A percentile compares a stretch with the other conserved stretches of the same genome.
These are phyloP conservation scores for Pseudonitzschia multiseries DNA, from an alignment of 108 stramenopile species.

Conservation along the genomic window DNA sequence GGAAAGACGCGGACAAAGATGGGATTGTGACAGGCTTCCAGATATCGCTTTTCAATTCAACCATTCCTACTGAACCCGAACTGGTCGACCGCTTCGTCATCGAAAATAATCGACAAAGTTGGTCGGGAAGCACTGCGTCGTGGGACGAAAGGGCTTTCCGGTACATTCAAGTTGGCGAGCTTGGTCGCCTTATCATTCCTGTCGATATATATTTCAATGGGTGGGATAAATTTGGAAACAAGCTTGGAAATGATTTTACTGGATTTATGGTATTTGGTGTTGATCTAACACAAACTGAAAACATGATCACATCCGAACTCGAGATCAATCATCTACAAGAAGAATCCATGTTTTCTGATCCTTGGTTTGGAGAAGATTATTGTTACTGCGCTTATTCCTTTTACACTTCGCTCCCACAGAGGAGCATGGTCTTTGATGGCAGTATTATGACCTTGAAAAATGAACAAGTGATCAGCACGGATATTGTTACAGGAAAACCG, in stretches of 20 bases:
- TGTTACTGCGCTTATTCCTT: conserved; percentile 28
- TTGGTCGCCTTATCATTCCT: conserved; percentile 51
- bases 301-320: conserved; percentile 30
- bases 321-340: conserved; percentile 34
- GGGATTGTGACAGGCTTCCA: conserved; percentile 42
- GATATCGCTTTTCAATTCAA: conserved; percentile 50
- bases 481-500: conserved; percentile 25
- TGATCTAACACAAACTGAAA: background rate
- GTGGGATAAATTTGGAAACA: conserved; percentile 3
- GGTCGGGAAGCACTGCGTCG: conserved; percentile 35
- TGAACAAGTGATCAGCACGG: conserved; percentile 35
- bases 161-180: conserved; percentile 25
- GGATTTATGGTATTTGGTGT: conserved; percentile 54
- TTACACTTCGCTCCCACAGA: conserved; percentile 22
- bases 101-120: conserved; percentile 26
- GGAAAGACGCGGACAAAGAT: conserved; percentile 46
- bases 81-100: conserved; percentile 31
- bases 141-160: conserved; percentile 55
- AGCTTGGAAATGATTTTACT: conserved; percentile 25
- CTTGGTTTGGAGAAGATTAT: no score
- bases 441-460: conserved; percentile 46
- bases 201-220: conserved; percentile 23
- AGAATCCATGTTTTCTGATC: background rate
- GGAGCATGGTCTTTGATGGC: conserved; percentile 53
- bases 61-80: conserved; percentile 24